These are phyloP conservation scores for Trebouxia sp. DNA, from an alignment of 139 green algal genomes.

Conservation along the genomic window DNA sequence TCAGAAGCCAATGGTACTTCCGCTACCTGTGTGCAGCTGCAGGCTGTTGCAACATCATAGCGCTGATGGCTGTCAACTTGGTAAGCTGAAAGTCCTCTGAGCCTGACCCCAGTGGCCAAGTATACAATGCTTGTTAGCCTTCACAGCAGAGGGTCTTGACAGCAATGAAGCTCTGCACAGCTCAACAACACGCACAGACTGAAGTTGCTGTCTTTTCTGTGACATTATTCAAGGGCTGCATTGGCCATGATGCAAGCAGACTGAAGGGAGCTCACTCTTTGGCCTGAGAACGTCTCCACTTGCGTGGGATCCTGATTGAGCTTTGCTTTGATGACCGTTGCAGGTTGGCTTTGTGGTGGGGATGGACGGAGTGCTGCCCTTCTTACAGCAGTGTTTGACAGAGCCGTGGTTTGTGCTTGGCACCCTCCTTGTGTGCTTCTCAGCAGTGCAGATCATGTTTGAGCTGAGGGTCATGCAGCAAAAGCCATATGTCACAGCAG, in stretches of 20 bases:
- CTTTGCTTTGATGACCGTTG: neutral
- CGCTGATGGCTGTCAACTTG: constrained; percentile 84
- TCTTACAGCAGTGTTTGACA: constrained; percentile 50
- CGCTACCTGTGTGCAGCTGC: constrained; percentile 46
- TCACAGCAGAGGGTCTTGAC: no score
- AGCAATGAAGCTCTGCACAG: no score
- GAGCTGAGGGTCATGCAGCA: constrained; percentile 35
- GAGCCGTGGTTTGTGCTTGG: constrained; percentile 43
- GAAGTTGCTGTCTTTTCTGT: no score
- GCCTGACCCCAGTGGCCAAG: neutral
- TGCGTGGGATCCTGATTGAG: no score
- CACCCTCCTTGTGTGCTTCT: constrained; percentile 65
- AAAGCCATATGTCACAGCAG: no score
- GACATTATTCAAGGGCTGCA: no score
- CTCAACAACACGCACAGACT: no score
- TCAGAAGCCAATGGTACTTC: constrained; percentile 36
- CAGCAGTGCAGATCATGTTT: constrained; percentile 80
- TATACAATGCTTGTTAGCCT: neutral
- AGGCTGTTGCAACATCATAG: constrained; percentile 66
- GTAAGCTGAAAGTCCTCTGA: no score
- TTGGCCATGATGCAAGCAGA: no score
- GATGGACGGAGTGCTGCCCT: constrained; percentile 9
- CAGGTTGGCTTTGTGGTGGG: constrained; percentile 75
- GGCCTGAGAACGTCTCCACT: no score
- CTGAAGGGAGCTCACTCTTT: no score